phyloP scores from a whole-genome alignment of 2,329 filamentous ascomycete genomes.

The Tolypocladium cylindrosporum region DNA sequence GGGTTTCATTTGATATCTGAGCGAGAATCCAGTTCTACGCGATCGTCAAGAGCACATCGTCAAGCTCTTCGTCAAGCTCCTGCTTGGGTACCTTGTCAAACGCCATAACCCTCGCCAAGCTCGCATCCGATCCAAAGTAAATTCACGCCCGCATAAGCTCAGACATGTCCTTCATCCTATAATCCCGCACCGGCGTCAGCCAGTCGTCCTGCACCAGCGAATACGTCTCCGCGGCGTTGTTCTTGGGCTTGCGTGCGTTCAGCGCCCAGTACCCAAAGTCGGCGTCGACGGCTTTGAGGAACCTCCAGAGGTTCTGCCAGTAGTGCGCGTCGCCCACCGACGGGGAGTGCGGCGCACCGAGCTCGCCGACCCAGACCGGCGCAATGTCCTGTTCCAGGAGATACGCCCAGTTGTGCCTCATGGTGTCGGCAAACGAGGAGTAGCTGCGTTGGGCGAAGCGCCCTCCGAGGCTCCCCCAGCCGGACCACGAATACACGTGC shows the following conservation, averaged over 20 bases:
- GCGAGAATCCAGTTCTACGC: not conserved
- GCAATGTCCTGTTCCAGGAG: conserved; percentile 34
- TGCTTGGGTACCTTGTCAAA: not conserved
- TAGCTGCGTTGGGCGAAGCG: conserved; percentile 53
- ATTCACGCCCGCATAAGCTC: conserved; percentile 33
- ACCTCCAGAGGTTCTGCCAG: conserved; percentile 53
- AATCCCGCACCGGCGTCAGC: conserved; percentile 51
- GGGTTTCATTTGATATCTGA: not conserved
- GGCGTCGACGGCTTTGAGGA: conserved; percentile 45
- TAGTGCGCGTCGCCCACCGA: conserved; percentile 51
- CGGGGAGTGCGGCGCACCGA: conserved; percentile 46
- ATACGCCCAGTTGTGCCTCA: conserved; percentile 58
- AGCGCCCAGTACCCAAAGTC: conserved; percentile 64
- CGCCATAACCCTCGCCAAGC: not conserved
- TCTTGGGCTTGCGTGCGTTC: conserved; percentile 53
- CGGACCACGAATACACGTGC: conserved; percentile 61
- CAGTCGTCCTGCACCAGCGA: conserved; percentile 54
- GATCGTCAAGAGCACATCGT: not conserved
- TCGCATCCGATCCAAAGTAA: not conserved
- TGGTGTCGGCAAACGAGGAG: conserved; percentile 49
- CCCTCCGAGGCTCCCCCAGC: conserved; percentile 53
- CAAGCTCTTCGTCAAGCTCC: not conserved
- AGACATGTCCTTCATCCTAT: conserved; percentile 51
- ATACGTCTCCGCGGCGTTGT: conserved; percentile 49
- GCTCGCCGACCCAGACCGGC: conserved; percentile 61